Evolutionary conservation across 148 eudicot genomes (phyloP), one percentile per base, ranked within the genome.

Genomic region (Selenicereus undatus): DNA sequence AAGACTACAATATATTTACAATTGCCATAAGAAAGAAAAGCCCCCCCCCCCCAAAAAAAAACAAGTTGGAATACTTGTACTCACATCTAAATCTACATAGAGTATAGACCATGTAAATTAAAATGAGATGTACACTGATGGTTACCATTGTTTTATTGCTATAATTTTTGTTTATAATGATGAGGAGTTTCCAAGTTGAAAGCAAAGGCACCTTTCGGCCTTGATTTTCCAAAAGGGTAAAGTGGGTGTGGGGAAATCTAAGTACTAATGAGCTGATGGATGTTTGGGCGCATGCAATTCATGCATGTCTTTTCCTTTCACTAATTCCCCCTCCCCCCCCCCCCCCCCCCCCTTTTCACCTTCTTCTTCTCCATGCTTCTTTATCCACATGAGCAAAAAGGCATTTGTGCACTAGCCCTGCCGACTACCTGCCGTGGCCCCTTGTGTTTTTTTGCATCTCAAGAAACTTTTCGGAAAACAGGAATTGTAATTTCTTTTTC

Each of bases 261-360:
- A 42, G 73, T 10, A 66, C 35, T 48, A 8, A 48, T 48, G 13
- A 48, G 14, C 9, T 48, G 52, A 48, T 9, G 68, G 64, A 54
- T 78, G 29, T 78, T 70, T 70, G 64, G 81, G 65, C 81, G 81
- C 81, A 78, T 78, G 81, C 81, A 68, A 69, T 78, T 69, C 29
- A n/a, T 24, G 8, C 29, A 64, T 50, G 48, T 78, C 36, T 78
- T n/a, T 69, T 50, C 74, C 26, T 54, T 78, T 78, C 65, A 68
- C 74, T 69, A 69, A n/a, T 64, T n/a, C 6, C 2, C 1, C 42
- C 26, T 27, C 39, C 35, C 3, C 22, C 14, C 0, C 8, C 6
- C 2, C 1, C 42, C 26, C 27, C 39, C 35, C 3, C 22, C 14
- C 0, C 8, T 9, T n/a, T 64, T 24, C 27, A 6, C n/a, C 68